Evolutionary conservation across 768 basidiomycete genomes (phyloP).

Genomic region (Tricholoma saponaceum): DNA sequence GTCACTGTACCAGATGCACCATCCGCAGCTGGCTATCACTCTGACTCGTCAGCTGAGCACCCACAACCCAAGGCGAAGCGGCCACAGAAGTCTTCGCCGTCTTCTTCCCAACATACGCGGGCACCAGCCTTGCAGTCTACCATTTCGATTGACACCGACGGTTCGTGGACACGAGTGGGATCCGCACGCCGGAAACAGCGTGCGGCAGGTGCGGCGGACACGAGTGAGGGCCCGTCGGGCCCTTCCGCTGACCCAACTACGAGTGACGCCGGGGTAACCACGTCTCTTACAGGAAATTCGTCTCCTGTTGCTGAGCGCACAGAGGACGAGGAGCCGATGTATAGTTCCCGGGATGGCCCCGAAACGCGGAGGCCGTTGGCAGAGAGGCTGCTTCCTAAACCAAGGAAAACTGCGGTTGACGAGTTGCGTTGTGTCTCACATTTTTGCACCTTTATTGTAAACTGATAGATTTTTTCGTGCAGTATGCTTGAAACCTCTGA

Average conservation of each 20-base stretch:
- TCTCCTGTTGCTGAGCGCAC: conserved; percentile 33
- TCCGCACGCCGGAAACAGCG: conserved; percentile 29
- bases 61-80: conserved; percentile 5
- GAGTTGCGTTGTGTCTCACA: conserved; percentile 44
- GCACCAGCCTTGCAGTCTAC: conserved; percentile 27
- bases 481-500: conserved; percentile 67
- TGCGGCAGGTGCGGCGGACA: not conserved
- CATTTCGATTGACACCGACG: conserved; percentile 46
- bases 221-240: conserved; percentile 17
- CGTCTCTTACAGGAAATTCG: conserved; percentile 36
- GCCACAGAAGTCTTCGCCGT: conserved; percentile 6
- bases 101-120: conserved; percentile 16
- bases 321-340: conserved; percentile 21
- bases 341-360: conserved; percentile 20
- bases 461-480: conserved; percentile 8
- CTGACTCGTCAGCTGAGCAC: conserved; percentile 13
- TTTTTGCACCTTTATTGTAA: conserved; percentile 11
- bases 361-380: conserved; percentile 45
- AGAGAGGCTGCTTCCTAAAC: conserved; percentile 61
- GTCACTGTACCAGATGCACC: conserved; percentile 4
- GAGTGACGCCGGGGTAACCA: conserved; percentile 50
- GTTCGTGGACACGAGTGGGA: conserved; percentile 73
- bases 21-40: conserved; percentile 15
- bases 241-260: conserved; percentile 34
- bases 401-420: conserved; percentile 62